Conservation (phyloP, 2,329 filamentous ascomycete genomes). For the Corniculantispora saksenae region DNA sequence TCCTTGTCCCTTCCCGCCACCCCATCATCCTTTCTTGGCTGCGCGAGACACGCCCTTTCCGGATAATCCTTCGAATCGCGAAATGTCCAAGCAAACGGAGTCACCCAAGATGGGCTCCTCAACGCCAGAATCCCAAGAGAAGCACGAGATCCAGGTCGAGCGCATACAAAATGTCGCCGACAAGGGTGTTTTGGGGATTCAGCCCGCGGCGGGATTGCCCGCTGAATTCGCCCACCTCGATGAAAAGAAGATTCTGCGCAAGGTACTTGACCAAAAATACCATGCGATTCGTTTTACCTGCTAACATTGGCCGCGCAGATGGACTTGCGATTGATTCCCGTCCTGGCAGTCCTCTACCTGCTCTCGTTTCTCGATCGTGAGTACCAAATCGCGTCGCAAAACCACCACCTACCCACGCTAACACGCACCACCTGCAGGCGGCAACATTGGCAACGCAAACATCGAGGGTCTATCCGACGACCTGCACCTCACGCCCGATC, state of each 20-base stretch:
- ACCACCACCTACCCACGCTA: constrained; percentile 4
- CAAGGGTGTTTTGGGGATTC: background rate
- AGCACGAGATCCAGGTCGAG: constrained; percentile 9
- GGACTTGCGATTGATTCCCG: constrained; percentile 49
- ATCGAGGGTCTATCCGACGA: constrained; percentile 28
- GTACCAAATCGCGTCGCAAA: background rate
- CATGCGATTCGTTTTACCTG: background rate
- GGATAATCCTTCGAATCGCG: background rate
- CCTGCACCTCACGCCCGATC: constrained; percentile 5
- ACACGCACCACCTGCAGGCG: background rate
- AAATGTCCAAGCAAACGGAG: background rate
- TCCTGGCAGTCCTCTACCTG: constrained; percentile 64
- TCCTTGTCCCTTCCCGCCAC: background rate
- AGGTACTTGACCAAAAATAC: constrained; percentile 30
- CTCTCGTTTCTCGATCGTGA: constrained; percentile 62
- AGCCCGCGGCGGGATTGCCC: background rate
- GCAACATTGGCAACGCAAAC: constrained; percentile 19
- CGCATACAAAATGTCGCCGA: background rate
- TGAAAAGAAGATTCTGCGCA: constrained; percentile 56
- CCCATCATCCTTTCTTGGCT: background rate
- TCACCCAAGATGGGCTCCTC: background rate
- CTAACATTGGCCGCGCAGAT: constrained; percentile 33
- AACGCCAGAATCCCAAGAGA: background rate
- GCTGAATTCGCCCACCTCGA: constrained; percentile 39
- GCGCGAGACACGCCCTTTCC: background rate